phyloP scores from a whole-genome alignment of 176 grass and related monocot species.

The Alloteropsis semialata region DNA sequence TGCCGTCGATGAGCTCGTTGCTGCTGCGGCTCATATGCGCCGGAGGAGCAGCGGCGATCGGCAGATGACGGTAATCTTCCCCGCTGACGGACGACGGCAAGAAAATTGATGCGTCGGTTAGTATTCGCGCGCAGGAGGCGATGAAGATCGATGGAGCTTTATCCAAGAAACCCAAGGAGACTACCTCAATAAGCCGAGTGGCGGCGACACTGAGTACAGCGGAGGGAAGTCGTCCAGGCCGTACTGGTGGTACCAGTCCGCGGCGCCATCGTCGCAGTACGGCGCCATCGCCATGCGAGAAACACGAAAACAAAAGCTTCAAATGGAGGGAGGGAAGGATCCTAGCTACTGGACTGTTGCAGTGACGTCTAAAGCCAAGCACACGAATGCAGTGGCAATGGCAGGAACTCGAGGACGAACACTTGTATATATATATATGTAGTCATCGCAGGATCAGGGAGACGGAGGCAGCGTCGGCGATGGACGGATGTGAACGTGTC shows the following conservation, averaged over 20 bases:
- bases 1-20: not conserved
- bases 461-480: not conserved
- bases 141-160: not conserved
- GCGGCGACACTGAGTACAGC: not conserved
- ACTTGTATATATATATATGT: conserved; percentile 5
- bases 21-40: not conserved
- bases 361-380: not conserved
- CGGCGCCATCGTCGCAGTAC: not conserved
- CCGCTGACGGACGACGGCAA: not conserved
- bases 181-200: not conserved
- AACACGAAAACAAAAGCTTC: not conserved
- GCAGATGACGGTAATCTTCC: not conserved
- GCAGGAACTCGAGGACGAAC: not conserved
- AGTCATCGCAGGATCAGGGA: not conserved
- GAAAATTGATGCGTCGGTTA: too few species aligned
- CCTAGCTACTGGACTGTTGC: too few species aligned
- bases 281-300: not conserved
- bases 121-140: too few species aligned
- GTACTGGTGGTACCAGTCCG: not conserved
- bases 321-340: not conserved
- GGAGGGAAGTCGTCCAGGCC: not conserved
- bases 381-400: not conserved
- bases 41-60: not conserved
- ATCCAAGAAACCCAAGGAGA: not conserved
- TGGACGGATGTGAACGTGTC: not conserved